Evolutionary conservation across 768 basidiomycete species (phyloP).

Genomic region (Boletus eberwhitei): DNA sequence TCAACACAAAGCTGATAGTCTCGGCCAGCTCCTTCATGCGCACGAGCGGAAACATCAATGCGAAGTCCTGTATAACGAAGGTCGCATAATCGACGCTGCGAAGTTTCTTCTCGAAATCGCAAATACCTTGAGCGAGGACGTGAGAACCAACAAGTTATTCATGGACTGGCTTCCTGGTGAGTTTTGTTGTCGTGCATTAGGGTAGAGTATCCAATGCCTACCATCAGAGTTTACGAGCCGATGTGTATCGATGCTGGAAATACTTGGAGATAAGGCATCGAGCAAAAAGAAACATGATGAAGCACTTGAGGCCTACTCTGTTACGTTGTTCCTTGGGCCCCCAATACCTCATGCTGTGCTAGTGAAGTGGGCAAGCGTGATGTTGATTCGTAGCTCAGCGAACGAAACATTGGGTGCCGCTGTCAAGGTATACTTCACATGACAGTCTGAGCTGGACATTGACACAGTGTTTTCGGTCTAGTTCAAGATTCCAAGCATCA

Average conservation of each 20-base stretch:
- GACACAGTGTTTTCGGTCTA: background rate
- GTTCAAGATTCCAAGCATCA: constrained; percentile 1
- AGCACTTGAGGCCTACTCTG: background rate
- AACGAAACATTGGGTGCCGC: background rate
- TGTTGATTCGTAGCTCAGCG: background rate
- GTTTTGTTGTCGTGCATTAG: background rate
- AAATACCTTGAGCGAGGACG: background rate
- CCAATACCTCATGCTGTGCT: background rate
- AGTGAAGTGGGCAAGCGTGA: background rate
- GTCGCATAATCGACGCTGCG: background rate
- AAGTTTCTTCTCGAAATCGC: background rate
- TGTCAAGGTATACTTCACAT: background rate
- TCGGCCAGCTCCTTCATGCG: background rate
- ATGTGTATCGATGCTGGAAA: background rate
- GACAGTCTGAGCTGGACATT: too few relatives aligned
- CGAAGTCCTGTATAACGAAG: background rate
- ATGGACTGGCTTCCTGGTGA: constrained; percentile 1
- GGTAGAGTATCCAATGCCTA: background rate
- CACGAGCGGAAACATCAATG: constrained; percentile 6
- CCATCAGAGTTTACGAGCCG: background rate
- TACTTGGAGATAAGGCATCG: background rate
- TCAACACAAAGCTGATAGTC: background rate
- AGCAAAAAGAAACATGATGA: background rate
- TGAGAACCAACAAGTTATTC: background rate
- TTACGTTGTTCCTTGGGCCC: background rate